phyloP scores from a whole-genome alignment of 768 basidiomycete species.

The Tricholomella constricta region DNA sequence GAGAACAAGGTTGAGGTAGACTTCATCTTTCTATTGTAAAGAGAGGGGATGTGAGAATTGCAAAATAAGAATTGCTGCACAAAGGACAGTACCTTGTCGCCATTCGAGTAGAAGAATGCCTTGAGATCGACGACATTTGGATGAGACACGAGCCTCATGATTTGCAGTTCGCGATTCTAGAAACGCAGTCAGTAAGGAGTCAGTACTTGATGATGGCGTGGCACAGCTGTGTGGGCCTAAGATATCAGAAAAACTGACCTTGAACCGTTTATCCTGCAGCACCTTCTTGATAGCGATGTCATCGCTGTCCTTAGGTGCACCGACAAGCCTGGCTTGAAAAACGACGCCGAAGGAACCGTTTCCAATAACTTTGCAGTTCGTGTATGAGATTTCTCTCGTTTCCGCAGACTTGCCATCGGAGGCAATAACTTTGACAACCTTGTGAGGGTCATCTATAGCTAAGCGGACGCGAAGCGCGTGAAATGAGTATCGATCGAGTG shows the following conservation, averaged over 20 bases:
- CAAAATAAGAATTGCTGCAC: conserved; percentile 9
- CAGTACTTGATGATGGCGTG: conserved; percentile 1
- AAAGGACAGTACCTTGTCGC: conserved; percentile 81
- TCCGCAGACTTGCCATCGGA: conserved; percentile 94
- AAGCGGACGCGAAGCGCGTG: conserved; percentile 23
- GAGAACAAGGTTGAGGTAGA: conserved; percentile 98
- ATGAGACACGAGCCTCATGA: conserved; percentile 96
- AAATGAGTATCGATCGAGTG: conserved; percentile 35
- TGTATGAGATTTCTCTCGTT: conserved; percentile 87
- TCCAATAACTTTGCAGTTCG: conserved; percentile 97
- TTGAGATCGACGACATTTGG: conserved; percentile 98
- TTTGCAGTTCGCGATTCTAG: conserved; percentile 98
- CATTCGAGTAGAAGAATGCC: conserved; percentile 99
- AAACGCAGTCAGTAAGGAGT: conserved; percentile 6
- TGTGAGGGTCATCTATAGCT: conserved; percentile 96
- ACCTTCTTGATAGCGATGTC: conserved; percentile 99
- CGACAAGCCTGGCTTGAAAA: conserved; percentile 89
- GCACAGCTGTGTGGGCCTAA: conserved; percentile 11
- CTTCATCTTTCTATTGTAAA: conserved; percentile 88
- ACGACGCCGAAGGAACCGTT: conserved; percentile 99
- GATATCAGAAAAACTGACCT: conserved; percentile 59
- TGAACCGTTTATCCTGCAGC: conserved; percentile 99
- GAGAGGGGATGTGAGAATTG: conserved; percentile 13
- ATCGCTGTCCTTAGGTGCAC: conserved; percentile 60
- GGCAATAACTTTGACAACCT: conserved; percentile 93